Evolutionary conservation across 306 rosid species (phyloP), one percentile per base, ranked within the genome.

Genomic region (Castanospermum australe): DNA sequence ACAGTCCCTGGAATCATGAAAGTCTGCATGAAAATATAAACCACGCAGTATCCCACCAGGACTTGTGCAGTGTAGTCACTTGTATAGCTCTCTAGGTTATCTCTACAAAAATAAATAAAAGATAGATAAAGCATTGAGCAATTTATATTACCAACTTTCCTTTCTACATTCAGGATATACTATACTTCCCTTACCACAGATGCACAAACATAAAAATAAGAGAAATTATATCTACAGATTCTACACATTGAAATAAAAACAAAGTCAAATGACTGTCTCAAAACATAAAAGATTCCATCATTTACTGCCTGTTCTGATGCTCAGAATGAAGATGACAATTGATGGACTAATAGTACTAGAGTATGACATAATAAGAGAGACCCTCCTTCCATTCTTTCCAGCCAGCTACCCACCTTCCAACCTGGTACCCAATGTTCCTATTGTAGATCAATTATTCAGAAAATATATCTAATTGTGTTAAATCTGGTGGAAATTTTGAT

Each of bases 1-100:
- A 95, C 97, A 18, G 99, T 93, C 77, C 99, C 99, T 2, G 99
- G 99, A 83, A 95, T 95, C 99, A 95, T 95, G 90, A 95, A 95
- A 51, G 99, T 95, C 86, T 95, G 98, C 99, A 95, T 95, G 91
- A 93, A 95, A 48, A 95, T 91, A 81, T 95, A 95, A 36, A 95
- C 99, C 83, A 88, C 69, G 79, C 99, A 95, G 87, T 95, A 95
- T 45, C 99, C 97, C 77, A 93, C 92, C 88, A 93, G 80, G 65
- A 95, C 99, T 84, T 95, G 99, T 67, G 97, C 96, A 41, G 99
- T 93, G 91, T 95, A 95, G 87, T 95, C 99, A 85, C 98, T 95
- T 63, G 99, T 92, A 86, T 95, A 95, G 86, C 71, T 93, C 91
- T 92, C 99, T 59, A 95, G 94, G 86, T 95, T 90, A 90, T 91